phyloP scores from a whole-genome alignment of 2,329 filamentous ascomycete species.

The Epichloe brachyelytri region DNA sequence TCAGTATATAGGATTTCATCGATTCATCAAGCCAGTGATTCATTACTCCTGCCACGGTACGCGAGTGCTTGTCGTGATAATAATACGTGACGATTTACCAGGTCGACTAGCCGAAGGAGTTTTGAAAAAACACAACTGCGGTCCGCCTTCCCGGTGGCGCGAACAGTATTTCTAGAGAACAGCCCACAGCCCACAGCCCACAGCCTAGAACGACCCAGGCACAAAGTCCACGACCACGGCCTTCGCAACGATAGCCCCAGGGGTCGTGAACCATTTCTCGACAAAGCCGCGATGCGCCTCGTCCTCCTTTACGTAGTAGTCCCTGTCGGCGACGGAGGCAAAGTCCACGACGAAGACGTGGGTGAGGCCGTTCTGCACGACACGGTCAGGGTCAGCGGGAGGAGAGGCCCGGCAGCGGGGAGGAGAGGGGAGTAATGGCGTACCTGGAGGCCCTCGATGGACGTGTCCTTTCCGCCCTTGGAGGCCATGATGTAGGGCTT shows the following conservation, averaged over 20 bases:
- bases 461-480: constrained; percentile 49
- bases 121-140: no score
- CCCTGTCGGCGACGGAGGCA: constrained; percentile 45
- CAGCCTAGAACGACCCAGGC: constrained; percentile 22
- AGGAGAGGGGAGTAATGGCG: not conserved
- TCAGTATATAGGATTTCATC: no score
- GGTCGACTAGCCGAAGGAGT: no score
- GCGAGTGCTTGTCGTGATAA: no score
- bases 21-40: no score
- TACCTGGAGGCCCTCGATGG: constrained; percentile 47
- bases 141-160: no score
- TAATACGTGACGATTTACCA: no score
- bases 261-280: constrained; percentile 26
- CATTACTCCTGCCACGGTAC: no score
- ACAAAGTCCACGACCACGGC: constrained; percentile 48
- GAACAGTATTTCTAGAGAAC: no score
- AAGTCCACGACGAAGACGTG: constrained; percentile 62
- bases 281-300: constrained; percentile 49
- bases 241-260: constrained; percentile 16
- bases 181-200: no score
- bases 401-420: not conserved
- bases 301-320: constrained; percentile 56
- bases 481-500: constrained; percentile 46
- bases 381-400: not conserved
- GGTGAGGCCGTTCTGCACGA: constrained; percentile 43